phyloP scores from a whole-genome alignment of 768 basidiomycete species.

The Pisolithus microcarpus region DNA sequence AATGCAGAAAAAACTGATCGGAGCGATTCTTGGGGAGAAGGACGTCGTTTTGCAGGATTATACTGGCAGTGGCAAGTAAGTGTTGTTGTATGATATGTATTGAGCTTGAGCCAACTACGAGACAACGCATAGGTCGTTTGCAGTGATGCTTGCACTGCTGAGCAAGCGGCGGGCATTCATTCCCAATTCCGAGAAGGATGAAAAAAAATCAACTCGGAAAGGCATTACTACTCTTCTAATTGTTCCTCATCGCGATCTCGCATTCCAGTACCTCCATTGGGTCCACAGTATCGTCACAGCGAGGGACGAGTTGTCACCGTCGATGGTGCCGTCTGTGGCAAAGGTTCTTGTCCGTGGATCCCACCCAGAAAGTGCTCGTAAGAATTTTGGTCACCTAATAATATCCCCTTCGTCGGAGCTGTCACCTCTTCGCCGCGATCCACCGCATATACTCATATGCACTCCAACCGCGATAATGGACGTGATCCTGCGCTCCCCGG shows the following conservation, averaged over 20 bases:
- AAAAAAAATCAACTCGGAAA: slow-evolving; percentile 15
- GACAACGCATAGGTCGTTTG: slow-evolving; percentile 53
- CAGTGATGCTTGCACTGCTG: slow-evolving; percentile 57
- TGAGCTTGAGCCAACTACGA: not conserved
- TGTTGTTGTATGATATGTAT: slow-evolving; percentile 6
- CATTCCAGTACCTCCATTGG: slow-evolving; percentile 61
- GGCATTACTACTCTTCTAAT: slow-evolving; percentile 51
- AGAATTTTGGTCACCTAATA: slow-evolving; percentile 20
- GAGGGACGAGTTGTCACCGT: slow-evolving; percentile 23
- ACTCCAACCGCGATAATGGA: slow-evolving; percentile 68
- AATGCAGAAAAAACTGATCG: slow-evolving; percentile 54
- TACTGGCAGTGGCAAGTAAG: slow-evolving; percentile 79
- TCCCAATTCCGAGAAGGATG: slow-evolving; percentile 10
- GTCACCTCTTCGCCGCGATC: slow-evolving; percentile 30
- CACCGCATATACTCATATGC: slow-evolving; percentile 63
- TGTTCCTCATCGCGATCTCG: slow-evolving; percentile 70
- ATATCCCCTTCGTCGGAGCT: slow-evolving; percentile 25
- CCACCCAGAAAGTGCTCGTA: slow-evolving; percentile 27
- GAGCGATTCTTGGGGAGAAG: slow-evolving; percentile 47
- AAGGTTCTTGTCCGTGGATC: slow-evolving; percentile 57
- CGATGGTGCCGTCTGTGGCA: slow-evolving; percentile 37
- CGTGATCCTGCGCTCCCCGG: slow-evolving; percentile 37
- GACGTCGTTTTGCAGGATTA: slow-evolving; percentile 62
- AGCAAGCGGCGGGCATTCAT: slow-evolving; percentile 40
- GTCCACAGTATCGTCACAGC: slow-evolving; percentile 42